Percentiles rank a stretch among this genome's conserved stretches.
Evolutionary conservation across 768 basidiomycete species (phyloP).

Genomic region (Lentinula edodes): DNA sequence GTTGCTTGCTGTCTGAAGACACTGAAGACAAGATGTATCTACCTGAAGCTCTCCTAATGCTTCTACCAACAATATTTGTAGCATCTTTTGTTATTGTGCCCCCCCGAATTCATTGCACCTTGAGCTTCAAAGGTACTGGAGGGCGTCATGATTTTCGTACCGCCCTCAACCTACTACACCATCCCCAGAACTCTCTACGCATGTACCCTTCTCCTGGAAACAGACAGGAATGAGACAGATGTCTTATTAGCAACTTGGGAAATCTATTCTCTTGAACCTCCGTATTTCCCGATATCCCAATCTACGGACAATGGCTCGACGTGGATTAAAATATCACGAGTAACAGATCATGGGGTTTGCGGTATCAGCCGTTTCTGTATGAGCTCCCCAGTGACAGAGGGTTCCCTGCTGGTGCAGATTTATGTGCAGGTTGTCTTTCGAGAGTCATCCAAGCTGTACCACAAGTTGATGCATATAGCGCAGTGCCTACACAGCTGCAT

Average conservation of each 20-base stretch:
- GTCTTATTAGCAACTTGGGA: slow-evolving; percentile 17
- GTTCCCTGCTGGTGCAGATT: slow-evolving; percentile 10
- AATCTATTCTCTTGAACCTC: slow-evolving; percentile 16
- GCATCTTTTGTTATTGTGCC: not conserved
- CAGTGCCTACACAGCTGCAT: too few species aligned
- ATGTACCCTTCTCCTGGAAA: slow-evolving; percentile 12
- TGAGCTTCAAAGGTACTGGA: not conserved
- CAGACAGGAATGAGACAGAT: slow-evolving; percentile 12
- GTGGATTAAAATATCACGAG: slow-evolving; percentile 12
- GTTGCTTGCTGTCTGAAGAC: too few species aligned
- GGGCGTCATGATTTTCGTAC: slow-evolving; percentile 10
- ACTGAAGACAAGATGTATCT: not conserved
- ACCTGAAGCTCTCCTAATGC: not conserved
- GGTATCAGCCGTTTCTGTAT: slow-evolving; percentile 17
- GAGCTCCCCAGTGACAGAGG: not conserved
- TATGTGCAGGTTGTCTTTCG: slow-evolving; percentile 8
- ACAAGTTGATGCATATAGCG: too few species aligned
- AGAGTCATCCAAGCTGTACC: too few species aligned
- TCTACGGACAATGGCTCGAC: slow-evolving; percentile 13
- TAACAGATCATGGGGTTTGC: slow-evolving; percentile 15
- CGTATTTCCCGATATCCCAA: slow-evolving; percentile 13
- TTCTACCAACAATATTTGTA: not conserved
- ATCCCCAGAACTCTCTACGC: slow-evolving; percentile 16
- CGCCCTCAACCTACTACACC: slow-evolving; percentile 12
- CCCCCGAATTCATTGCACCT: not conserved